Conservation (phyloP, 2,329 filamentous ascomycete species). For the Xylariaceae sp. region DNA sequence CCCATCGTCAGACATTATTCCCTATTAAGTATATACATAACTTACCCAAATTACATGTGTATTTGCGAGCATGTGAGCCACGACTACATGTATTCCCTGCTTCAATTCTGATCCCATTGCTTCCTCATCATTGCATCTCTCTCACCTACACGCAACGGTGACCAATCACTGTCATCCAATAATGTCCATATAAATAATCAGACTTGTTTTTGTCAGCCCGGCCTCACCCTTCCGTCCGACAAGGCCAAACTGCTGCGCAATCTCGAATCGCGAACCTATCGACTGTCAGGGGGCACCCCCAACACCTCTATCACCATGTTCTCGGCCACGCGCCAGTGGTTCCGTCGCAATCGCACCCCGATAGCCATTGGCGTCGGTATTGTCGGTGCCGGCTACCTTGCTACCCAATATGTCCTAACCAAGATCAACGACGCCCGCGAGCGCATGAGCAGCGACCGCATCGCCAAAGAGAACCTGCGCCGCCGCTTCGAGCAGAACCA, state of each 20-base stretch:
- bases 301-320: constrained; percentile 46
- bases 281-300: neutral
- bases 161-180: neutral
- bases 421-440: constrained; percentile 93
- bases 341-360: constrained; percentile 85
- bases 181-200: neutral
- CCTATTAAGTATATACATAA: too few relatives aligned
- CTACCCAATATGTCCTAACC: constrained; percentile 83
- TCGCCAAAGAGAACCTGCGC: constrained; percentile 93
- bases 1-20: constrained; percentile 1
- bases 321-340: constrained; percentile 78
- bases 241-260: neutral
- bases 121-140: neutral
- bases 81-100: too few relatives aligned
- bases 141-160: neutral
- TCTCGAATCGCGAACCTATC: neutral
- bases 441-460: constrained; percentile 93
- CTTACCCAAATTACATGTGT: too few relatives aligned
- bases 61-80: too few relatives aligned
- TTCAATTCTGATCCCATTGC: neutral
- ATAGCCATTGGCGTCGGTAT: constrained; percentile 85
- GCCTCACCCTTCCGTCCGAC: neutral
- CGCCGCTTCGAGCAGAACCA: constrained; percentile 98
- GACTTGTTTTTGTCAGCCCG: neutral
- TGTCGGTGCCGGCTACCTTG: constrained; percentile 84